Evolutionary conservation across 2,329 filamentous ascomycete genomes (phyloP).

Genomic region (Penicillium oxalicum): DNA sequence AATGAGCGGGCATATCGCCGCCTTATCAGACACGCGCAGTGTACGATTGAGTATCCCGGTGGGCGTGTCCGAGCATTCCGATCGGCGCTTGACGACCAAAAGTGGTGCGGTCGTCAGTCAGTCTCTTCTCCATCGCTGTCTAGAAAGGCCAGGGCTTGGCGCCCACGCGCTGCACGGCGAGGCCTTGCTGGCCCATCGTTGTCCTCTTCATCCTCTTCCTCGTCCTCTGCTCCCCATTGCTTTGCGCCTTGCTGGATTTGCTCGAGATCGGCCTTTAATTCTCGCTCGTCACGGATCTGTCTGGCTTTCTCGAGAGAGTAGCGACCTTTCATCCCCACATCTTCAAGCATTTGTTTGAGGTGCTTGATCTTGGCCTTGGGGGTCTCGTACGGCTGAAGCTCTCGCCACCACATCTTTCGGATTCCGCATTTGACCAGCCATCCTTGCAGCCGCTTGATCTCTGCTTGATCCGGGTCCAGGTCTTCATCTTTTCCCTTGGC

Average conservation of each 20-base stretch:
- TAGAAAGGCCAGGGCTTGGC: conserved; percentile 52
- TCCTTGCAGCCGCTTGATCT: conserved; percentile 82
- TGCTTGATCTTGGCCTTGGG: conserved; percentile 74
- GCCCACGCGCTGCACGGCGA: conserved; percentile 36
- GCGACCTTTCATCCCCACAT: conserved; percentile 80
- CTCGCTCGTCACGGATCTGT: conserved; percentile 80
- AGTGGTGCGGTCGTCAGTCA: conserved; percentile 27
- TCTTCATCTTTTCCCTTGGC: conserved; percentile 43
- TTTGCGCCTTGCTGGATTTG: conserved; percentile 75
- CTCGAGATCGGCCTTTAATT: conserved; percentile 77
- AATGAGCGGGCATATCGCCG: no score
- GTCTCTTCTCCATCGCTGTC: conserved; percentile 63
- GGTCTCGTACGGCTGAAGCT: conserved; percentile 71
- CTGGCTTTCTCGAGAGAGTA: conserved; percentile 79
- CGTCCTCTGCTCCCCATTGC: conserved; percentile 60
- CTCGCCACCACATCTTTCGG: conserved; percentile 82
- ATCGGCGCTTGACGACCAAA: no score
- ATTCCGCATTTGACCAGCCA: conserved; percentile 87
- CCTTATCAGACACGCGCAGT: no score
- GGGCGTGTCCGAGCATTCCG: no score
- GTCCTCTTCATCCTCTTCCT: conserved; percentile 37
- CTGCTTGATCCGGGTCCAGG: conserved; percentile 60
- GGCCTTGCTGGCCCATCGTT: conserved; percentile 34
- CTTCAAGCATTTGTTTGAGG: conserved; percentile 69
- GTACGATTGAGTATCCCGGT: no score